Conservation (phyloP, 2,329 filamentous ascomycete genomes). For the Ophidiomyces ophidiicola region DNA sequence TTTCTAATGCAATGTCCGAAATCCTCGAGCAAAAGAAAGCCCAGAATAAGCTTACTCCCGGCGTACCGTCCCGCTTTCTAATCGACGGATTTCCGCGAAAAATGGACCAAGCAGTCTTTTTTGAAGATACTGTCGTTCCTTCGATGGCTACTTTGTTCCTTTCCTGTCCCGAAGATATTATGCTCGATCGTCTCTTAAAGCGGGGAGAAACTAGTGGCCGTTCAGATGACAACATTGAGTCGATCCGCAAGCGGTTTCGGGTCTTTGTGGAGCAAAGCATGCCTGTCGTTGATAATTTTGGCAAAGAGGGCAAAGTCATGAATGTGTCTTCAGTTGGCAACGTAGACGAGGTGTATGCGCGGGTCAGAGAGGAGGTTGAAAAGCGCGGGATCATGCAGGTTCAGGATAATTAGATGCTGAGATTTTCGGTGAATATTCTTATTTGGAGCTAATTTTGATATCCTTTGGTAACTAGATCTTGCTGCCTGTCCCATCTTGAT, state of each 20-base stretch:
- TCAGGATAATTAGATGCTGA: conserved; percentile 13
- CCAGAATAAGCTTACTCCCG: conserved; percentile 18
- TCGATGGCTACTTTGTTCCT: conserved; percentile 84
- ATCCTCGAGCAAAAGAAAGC: conserved; percentile 43
- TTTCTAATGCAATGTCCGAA: conserved; percentile 84
- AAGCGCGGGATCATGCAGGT: conserved; percentile 29
- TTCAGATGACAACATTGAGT: conserved; percentile 86
- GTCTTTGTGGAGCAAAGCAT: conserved; percentile 93
- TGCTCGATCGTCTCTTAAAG: conserved; percentile 73
- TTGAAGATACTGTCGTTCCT: conserved; percentile 77
- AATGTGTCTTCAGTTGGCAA: conserved; percentile 60
- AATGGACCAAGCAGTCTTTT: conserved; percentile 90
- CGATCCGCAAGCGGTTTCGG: conserved; percentile 90
- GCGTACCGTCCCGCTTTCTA: conserved; percentile 55
- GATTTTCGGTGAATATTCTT: background rate
- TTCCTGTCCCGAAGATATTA: conserved; percentile 79
- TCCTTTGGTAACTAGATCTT: background rate
- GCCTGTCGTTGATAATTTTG: conserved; percentile 85
- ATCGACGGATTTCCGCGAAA: conserved; percentile 84
- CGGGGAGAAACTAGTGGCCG: conserved; percentile 86
- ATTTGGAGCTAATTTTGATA: conserved; percentile 6
- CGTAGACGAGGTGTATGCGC: conserved; percentile 53
- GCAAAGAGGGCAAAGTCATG: conserved; percentile 63
- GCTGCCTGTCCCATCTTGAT: background rate
- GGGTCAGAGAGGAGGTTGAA: conserved; percentile 40